These are phyloP conservation scores for Nepenthes alata DNA, from an alignment of 179 eudicot genomes.

Conservation along the genomic window DNA sequence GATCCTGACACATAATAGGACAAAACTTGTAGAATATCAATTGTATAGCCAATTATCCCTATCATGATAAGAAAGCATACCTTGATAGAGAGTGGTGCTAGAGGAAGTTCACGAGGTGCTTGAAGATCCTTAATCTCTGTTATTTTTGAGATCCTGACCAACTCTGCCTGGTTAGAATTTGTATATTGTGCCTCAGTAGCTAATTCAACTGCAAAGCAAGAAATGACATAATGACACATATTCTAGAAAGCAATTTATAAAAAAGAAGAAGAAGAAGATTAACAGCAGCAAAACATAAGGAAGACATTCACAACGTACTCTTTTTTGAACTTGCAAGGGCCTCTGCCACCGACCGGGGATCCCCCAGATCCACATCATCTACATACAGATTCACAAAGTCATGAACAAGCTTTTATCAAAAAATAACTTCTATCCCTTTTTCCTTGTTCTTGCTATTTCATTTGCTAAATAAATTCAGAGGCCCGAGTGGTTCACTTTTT, in stretches of 20 bases:
- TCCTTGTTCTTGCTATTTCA: too few species aligned
- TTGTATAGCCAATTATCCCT: not conserved
- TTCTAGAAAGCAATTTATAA: not conserved
- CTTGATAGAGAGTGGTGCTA: slow-evolving; percentile 90
- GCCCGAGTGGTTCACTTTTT: too few species aligned
- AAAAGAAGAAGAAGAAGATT: not conserved
- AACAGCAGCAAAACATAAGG: slow-evolving; percentile 4
- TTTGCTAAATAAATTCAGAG: too few species aligned
- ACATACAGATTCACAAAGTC: slow-evolving; percentile 7
- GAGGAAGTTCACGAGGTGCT: slow-evolving; percentile 71
- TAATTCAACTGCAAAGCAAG: slow-evolving; percentile 40
- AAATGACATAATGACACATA: too few species aligned
- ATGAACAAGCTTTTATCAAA: not conserved
- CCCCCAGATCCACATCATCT: slow-evolving; percentile 58
- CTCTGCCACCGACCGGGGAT: slow-evolving; percentile 68
- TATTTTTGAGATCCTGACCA: slow-evolving; percentile 50
- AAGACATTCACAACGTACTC: slow-evolving; percentile 29
- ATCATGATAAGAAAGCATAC: slow-evolving; percentile 21
- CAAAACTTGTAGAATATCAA: slow-evolving; percentile 5
- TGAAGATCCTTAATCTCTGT: slow-evolving; percentile 95
- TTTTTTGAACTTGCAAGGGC: slow-evolving; percentile 67
- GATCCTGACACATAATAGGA: slow-evolving; percentile 48
- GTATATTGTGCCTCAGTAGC: slow-evolving; percentile 47
- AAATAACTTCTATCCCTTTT: too few species aligned
- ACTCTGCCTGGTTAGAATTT: slow-evolving; percentile 36